These are phyloP conservation scores for Hemileccinum hortonii DNA, from an alignment of 1,284 basidiomycete species.

Conservation along the genomic window DNA sequence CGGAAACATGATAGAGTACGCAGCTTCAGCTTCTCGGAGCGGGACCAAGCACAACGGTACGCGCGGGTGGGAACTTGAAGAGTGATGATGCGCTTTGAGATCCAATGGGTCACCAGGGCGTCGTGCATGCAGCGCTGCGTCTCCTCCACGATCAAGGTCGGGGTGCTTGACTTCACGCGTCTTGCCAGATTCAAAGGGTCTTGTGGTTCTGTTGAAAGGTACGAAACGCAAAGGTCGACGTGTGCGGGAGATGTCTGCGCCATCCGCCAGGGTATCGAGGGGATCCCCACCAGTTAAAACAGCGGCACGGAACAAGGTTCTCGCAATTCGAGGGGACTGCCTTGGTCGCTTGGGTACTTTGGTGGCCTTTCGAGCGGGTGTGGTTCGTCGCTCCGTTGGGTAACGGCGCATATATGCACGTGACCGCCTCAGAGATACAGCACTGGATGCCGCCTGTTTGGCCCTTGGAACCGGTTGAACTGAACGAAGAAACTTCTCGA, in stretches of 20 bases:
- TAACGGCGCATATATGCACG: conserved; percentile 24
- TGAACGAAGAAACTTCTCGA: conserved; percentile 29
- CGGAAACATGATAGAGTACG: conserved; percentile 31
- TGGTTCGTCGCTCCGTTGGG: neutral
- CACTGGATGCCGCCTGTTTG: neutral
- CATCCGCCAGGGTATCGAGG: conserved; percentile 13
- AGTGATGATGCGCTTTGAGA: neutral
- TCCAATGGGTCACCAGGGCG: neutral
- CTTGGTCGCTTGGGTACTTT: neutral
- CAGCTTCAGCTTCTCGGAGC: conserved; percentile 28
- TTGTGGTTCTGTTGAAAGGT: conserved; percentile 20
- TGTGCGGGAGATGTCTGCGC: conserved; percentile 8
- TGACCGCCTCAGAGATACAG: neutral
- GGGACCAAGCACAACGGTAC: conserved; percentile 27
- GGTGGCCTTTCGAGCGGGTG: neutral
- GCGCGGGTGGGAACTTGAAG: conserved; percentile 1
- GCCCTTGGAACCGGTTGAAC: neutral
- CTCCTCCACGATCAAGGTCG: neutral
- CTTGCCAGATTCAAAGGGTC: neutral
- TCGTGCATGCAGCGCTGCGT: neutral
- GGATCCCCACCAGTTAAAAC: conserved; percentile 30
- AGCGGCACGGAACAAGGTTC: conserved; percentile 23
- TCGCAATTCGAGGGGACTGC: conserved; percentile 11
- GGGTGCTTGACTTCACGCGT: neutral
- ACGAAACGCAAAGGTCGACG: conserved; percentile 31